Base-by-base conservation (phyloP, 2,329 filamentous ascomycete species). In the Purpureocillium lavendulum region DNA sequence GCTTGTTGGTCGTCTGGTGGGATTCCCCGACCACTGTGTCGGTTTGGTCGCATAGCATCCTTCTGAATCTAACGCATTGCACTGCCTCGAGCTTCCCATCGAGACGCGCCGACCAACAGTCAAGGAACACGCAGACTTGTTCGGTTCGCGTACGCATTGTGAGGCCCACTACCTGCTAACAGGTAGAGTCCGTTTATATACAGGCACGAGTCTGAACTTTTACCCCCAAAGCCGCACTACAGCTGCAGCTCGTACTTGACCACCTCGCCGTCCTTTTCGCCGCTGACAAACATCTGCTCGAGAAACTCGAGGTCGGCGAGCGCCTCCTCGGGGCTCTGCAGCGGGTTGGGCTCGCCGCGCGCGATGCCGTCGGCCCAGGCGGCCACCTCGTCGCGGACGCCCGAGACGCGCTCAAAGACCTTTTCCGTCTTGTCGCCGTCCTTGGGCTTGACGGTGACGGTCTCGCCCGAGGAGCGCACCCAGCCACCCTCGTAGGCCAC, bases 291-390 rank as follows among this genome's bases (percentile, higher is more conserved):
- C 60, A 73, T 68, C 50, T 59, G 62, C 54, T 74, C 69, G 49
- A 80, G 50, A 45, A 83, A 59, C 57, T 80, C 73, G 45, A 84
- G 52, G 58, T 84, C 80, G 7, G 61, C 69, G 49, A 82, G 53
- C 0, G 77, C 79, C 60, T 78, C 67, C 52, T 78, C 70, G 0
- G 73, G 69, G 8, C 62, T 63, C 58, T 80, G 75, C 46, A 64
- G 59, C n/a, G 62, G 53, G 47, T 80, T 67, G 12, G 59, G 56
- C 44, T 59, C 60, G 14, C 75, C 75, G 10, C 59, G 57, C 2
- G 57, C 49, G 29, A 83, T 49, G 9, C 67, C 64, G 56, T 72
- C 65, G 1, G 69, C 78, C 75, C 77, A 84, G 5, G 73, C 77
- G 44, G 66, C 66, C 8, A 83, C 68, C 58, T 84, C 80, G 38